A percentile compares a stretch with the other conserved stretches of the same genome.
These are phyloP conservation scores for Leccinum ponderosum DNA, from an alignment of 1,284 basidiomycete species.

Conservation along the genomic window DNA sequence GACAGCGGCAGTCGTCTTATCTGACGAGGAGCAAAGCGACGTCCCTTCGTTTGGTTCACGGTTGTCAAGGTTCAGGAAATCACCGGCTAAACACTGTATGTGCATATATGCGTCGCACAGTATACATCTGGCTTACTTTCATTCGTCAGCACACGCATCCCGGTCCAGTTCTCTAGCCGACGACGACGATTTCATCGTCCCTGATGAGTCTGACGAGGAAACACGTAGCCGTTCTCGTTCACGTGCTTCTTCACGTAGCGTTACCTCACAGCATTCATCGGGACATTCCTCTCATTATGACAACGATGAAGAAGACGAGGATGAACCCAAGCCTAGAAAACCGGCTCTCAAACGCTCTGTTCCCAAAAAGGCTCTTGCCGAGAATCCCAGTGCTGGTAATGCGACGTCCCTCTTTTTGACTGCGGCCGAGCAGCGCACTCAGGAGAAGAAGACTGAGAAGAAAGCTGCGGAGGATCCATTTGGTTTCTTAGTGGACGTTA, in stretches of 20 bases:
- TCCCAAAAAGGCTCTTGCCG: constrained; percentile 28
- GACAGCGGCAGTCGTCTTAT: constrained; percentile 37
- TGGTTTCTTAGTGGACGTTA: constrained; percentile 75
- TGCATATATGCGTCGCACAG: constrained; percentile 5
- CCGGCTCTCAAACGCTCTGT: constrained; percentile 26
- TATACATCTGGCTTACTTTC: constrained; percentile 4
- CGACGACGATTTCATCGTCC: constrained; percentile 69
- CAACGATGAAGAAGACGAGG: constrained; percentile 31
- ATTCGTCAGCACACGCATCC: constrained; percentile 36
- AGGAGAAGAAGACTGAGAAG: constrained; percentile 81
- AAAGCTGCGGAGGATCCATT: constrained; percentile 82
- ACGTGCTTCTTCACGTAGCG: constrained; percentile 39
- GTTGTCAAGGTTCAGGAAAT: constrained; percentile 66
- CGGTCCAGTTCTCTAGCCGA: constrained; percentile 40
- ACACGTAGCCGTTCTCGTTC: constrained; percentile 42
- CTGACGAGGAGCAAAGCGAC: constrained; percentile 45
- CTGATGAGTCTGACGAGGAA: constrained; percentile 58
- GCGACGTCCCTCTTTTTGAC: constrained; percentile 66
- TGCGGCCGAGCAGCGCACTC: constrained; percentile 79
- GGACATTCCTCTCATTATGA: constrained; percentile 29
- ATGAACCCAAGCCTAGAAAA: constrained; percentile 41
- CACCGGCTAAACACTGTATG: constrained; percentile 53
- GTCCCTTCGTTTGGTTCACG: constrained; percentile 53
- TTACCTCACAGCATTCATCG: constrained; percentile 45
- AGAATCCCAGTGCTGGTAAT: constrained; percentile 19